Evolutionary conservation across 1,284 basidiomycete genomes (phyloP), one percentile per base, ranked within the genome.

Genomic region (Sanghuangporus sanghuang): DNA sequence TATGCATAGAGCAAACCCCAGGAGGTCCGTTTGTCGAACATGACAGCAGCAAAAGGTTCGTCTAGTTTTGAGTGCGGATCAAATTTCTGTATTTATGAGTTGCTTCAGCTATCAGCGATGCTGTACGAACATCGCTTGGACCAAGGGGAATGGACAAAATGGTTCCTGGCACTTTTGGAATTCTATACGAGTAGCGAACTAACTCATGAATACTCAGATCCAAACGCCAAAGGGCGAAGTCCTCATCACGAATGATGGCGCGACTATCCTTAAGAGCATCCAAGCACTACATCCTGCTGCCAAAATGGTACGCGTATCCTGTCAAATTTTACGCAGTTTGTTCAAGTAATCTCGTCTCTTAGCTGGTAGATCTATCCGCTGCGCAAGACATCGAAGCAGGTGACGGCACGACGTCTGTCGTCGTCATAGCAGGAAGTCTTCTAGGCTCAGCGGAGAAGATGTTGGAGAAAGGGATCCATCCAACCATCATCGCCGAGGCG

Each of bases 131-230:
- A 58, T 98, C 95, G 59, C 79, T 99, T 68, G 97, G 97, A 18
- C 97, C 97, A 54, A 90, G 93, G 77, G 97, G 97, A 69, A 99
- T 99, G 97, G 97, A 99, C 81, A 98, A 98, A 81, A 98, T 98
- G 96, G 95, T 92, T 71, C 67, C 80, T 72, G 53, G 14, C 4
- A n/a, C 52, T 52, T 52, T 52, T n/a, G 0, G 4, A 23, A 32
- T 57, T 14, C 48, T 46, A 32, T 12, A 49, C 52, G 65, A 21
- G 68, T 46, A 42, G 38, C 18, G 57, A 40, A 36, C 55, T 40
- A 53, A 32, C 64, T 48, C 23, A 56, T 42, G 23, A 18, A 68
- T 66, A 46, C 21, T 59, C 64, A 98, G 96, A 99, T 99, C 74
- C 95, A 98, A 86, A 99, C 96, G 5, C 79, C 93, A 5, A 95